phyloP scores from a whole-genome alignment of 768 basidiomycete species.

The Lepiota venenata region DNA sequence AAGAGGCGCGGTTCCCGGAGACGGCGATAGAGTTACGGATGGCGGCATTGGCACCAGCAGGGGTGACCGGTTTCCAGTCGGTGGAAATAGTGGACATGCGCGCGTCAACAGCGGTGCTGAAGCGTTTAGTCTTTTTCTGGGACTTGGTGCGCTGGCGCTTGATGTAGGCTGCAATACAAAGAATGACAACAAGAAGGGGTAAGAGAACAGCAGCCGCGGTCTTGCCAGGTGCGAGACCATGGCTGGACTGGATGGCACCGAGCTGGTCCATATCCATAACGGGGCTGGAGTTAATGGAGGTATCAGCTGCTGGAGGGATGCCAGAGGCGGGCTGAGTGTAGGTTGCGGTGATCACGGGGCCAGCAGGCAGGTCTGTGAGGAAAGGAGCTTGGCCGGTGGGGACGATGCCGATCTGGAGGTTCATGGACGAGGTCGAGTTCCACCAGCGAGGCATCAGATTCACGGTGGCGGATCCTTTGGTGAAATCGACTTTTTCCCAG shows the following conservation, averaged over 20 bases:
- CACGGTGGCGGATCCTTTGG: slow-evolving; percentile 45
- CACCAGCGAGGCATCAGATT: slow-evolving; percentile 66
- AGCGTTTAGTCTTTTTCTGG: slow-evolving; percentile 52
- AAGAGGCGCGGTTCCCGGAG: slow-evolving; percentile 32
- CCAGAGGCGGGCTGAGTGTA: slow-evolving; percentile 44
- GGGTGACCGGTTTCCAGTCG: slow-evolving; percentile 74
- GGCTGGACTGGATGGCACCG: slow-evolving; percentile 23
- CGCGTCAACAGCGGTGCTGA: slow-evolving; percentile 67
- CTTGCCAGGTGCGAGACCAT: slow-evolving; percentile 42
- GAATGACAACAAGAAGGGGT: slow-evolving; percentile 50
- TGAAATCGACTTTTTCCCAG: slow-evolving; percentile 52
- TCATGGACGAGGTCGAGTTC: slow-evolving; percentile 47
- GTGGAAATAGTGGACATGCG: slow-evolving; percentile 80
- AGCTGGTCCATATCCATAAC: slow-evolving; percentile 35
- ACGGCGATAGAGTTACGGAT: slow-evolving; percentile 67
- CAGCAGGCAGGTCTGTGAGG: slow-evolving; percentile 52
- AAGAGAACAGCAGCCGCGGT: slow-evolving; percentile 67
- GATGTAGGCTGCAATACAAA: slow-evolving; percentile 47
- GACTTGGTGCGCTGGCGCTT: slow-evolving; percentile 46
- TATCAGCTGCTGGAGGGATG: slow-evolving; percentile 32
- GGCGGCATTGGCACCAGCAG: slow-evolving; percentile 68
- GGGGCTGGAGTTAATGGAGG: slow-evolving; percentile 31
- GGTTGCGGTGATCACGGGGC: slow-evolving; percentile 67
- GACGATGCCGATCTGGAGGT: slow-evolving; percentile 61
- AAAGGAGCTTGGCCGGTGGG: slow-evolving; percentile 45